These are phyloP conservation scores for Parmelia sp. DNA, from an alignment of 495 filamentous ascomycete species.

Conservation along the genomic window DNA sequence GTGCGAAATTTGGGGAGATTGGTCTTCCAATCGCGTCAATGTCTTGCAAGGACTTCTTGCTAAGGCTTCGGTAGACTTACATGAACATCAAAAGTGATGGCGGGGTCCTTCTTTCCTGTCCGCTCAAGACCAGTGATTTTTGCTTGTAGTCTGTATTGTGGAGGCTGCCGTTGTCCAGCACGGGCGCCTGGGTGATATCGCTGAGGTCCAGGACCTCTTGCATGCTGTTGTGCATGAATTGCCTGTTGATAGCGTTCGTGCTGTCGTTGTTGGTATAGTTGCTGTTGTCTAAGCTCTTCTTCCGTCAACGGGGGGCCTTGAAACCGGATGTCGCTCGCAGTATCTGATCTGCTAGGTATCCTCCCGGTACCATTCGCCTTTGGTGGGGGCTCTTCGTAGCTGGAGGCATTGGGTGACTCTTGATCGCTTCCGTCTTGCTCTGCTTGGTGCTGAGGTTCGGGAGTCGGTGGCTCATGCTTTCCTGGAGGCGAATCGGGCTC, in stretches of 20 bases:
- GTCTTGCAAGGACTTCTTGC: constrained; percentile 11
- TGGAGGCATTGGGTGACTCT: constrained; percentile 18
- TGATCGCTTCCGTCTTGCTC: constrained; percentile 22
- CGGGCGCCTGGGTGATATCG: constrained; percentile 43
- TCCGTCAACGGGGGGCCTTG: constrained; percentile 37
- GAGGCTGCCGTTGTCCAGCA: constrained; percentile 37
- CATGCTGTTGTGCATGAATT: constrained; percentile 34
- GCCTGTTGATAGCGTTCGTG: constrained; percentile 43
- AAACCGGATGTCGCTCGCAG: constrained; percentile 22
- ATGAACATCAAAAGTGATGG: constrained; percentile 93
- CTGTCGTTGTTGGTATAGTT: constrained; percentile 37
- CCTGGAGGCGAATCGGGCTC: constrained; percentile 50
- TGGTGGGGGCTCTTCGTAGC: constrained; percentile 12
- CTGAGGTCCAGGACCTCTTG: constrained; percentile 34
- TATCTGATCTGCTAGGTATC: constrained; percentile 8
- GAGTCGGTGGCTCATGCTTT: constrained; percentile 36
- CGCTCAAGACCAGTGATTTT: constrained; percentile 92
- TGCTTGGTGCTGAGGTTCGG: constrained; percentile 29
- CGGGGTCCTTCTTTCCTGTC: constrained; percentile 89
- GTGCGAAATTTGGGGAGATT: constrained; percentile 97
- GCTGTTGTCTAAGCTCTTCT: constrained; percentile 34
- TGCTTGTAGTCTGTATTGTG: constrained; percentile 78
- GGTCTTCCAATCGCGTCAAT: constrained; percentile 50
- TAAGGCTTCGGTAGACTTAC: constrained; percentile 46
- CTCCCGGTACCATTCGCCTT: constrained; percentile 16